phyloP scores from a whole-genome alignment of 2,329 filamentous ascomycete genomes.

The Xylariaceae sp. region DNA sequence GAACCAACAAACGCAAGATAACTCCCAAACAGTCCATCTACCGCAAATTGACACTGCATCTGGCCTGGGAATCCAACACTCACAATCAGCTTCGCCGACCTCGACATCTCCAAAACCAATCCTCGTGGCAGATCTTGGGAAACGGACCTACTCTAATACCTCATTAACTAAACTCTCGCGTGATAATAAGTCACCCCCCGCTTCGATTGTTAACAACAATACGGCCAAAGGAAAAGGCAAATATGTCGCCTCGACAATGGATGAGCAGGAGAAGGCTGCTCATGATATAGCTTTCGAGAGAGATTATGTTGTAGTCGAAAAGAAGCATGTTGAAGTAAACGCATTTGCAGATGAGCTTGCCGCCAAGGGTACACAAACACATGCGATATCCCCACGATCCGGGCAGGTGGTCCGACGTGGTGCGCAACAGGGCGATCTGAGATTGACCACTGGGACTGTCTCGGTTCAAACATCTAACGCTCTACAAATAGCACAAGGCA shows the following conservation, averaged over 20 bases:
- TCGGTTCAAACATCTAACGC: constrained; percentile 64
- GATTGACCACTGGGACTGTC: constrained; percentile 65
- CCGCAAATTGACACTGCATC: constrained; percentile 46
- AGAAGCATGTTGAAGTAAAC: constrained; percentile 92
- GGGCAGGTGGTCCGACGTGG: constrained; percentile 68
- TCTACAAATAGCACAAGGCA: constrained; percentile 68
- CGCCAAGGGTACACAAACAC: constrained; percentile 58
- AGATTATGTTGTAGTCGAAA: constrained; percentile 95
- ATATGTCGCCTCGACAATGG: constrained; percentile 34
- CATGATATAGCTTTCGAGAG: constrained; percentile 88
- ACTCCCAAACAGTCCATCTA: constrained; percentile 34
- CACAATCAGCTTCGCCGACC: constrained; percentile 43
- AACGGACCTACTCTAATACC: constrained; percentile 40
- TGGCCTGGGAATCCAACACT: constrained; percentile 51
- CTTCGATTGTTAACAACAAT: constrained; percentile 37
- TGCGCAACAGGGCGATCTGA: constrained; percentile 71
- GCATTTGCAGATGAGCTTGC: constrained; percentile 94
- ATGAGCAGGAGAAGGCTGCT: constrained; percentile 66
- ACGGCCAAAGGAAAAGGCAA: constrained; percentile 31
- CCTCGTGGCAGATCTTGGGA: constrained; percentile 36
- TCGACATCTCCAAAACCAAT: constrained; percentile 45
- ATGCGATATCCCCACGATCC: constrained; percentile 48
- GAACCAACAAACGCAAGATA: constrained; percentile 31
- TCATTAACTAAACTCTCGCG: constrained; percentile 34
- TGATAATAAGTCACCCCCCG: constrained; percentile 35